These are phyloP conservation scores for Penicillium expansum DNA, from an alignment of 2,329 filamentous ascomycete species.

Conservation along the genomic window DNA sequence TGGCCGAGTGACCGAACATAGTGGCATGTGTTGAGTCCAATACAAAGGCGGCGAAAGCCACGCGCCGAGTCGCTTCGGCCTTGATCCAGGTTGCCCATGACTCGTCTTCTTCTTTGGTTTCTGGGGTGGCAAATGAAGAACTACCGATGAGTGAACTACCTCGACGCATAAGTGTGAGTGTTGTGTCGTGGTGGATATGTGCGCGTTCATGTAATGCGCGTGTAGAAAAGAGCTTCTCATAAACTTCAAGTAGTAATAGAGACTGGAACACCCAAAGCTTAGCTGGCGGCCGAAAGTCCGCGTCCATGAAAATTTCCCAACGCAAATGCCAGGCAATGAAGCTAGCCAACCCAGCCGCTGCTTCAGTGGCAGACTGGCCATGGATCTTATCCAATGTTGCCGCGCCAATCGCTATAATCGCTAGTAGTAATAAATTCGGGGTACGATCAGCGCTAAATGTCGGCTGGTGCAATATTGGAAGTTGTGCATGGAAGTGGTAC, in stretches of 20 bases:
- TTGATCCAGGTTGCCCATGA: conserved; percentile 97
- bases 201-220: conserved; percentile 87
- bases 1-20: conserved; percentile 95
- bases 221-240: conserved; percentile 98
- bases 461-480: conserved; percentile 91
- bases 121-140: conserved; percentile 78
- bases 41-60: conserved; percentile 90
- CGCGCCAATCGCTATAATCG: conserved; percentile 90
- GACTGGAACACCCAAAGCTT: conserved; percentile 97
- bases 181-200: conserved; percentile 95
- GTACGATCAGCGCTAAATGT: conserved; percentile 88
- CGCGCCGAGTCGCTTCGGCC: conserved; percentile 83
- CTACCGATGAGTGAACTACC: conserved; percentile 87
- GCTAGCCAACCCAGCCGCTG: conserved; percentile 79
- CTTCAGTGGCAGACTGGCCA: conserved; percentile 68
- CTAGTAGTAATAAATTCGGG: conserved; percentile 76
- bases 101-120: conserved; percentile 70
- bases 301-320: conserved; percentile 93
- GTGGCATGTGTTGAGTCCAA: conserved; percentile 95
- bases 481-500: conserved; percentile 89
- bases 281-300: conserved; percentile 83
- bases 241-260: conserved; percentile 81
- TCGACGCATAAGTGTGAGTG: conserved; percentile 89
- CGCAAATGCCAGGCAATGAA: conserved; percentile 91
- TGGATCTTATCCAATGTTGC: conserved; percentile 83